Conservation (phyloP, 2,329 filamentous ascomycete genomes). For the Chaetomium strumarium region DNA sequence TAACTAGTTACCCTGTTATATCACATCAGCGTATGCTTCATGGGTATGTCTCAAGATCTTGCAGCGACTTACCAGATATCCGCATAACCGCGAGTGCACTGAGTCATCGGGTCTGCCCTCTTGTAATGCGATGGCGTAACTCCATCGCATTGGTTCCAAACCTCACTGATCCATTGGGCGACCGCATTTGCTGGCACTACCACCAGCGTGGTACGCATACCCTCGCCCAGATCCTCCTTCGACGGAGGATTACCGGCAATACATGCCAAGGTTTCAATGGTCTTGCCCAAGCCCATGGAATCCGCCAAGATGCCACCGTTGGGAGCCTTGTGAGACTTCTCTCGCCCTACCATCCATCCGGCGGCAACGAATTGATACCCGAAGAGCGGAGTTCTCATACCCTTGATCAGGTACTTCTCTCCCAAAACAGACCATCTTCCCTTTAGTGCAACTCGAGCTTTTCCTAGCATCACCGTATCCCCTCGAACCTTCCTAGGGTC, state of each 20-base stretch:
- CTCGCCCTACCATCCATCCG: constrained; percentile 49
- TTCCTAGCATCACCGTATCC: background rate
- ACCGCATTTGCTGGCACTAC: constrained; percentile 26
- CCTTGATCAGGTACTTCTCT: constrained; percentile 32
- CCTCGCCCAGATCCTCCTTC: constrained; percentile 31
- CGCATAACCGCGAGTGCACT: background rate
- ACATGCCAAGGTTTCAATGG: constrained; percentile 41
- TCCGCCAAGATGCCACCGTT: constrained; percentile 54
- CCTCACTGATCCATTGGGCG: constrained; percentile 30
- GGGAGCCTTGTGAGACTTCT: constrained; percentile 34
- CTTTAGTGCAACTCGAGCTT: background rate
- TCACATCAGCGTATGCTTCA: too few relatives aligned
- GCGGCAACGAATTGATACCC: constrained; percentile 46
- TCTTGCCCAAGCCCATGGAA: constrained; percentile 62
- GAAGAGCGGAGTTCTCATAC: constrained; percentile 42
- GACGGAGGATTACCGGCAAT: constrained; percentile 34
- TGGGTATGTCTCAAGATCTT: background rate
- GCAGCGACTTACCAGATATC: background rate
- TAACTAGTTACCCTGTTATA: constrained; percentile 32
- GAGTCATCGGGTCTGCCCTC: constrained; percentile 6
- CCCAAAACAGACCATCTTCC: background rate
- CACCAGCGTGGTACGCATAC: constrained; percentile 33
- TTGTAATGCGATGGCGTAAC: background rate
- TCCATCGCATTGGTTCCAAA: constrained; percentile 21
- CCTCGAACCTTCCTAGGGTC: constrained; percentile 1